Evolutionary conservation across 2,329 filamentous ascomycete species (phyloP).

Genomic region (Calonectria fujianensis): DNA sequence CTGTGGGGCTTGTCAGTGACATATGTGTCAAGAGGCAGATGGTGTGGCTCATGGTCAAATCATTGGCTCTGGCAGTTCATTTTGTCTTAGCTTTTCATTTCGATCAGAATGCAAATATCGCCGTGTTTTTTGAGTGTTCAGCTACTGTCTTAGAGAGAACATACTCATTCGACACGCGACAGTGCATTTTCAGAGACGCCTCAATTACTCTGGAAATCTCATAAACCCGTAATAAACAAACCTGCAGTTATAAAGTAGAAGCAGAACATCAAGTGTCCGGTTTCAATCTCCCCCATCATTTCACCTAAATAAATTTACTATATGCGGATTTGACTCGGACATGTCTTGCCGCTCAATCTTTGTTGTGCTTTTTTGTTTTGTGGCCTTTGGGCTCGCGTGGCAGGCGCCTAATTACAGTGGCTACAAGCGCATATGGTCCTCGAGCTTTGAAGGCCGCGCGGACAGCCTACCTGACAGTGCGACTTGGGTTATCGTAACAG

Average conservation of each 20-base stretch:
- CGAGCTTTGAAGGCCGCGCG: conserved; percentile 64
- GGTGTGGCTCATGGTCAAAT: not conserved
- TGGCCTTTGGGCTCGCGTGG: conserved; percentile 60
- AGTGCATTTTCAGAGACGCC: conserved; percentile 10
- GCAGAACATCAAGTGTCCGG: not conserved
- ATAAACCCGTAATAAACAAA: not conserved
- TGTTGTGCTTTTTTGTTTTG: conserved; percentile 53
- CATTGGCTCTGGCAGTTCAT: not conserved
- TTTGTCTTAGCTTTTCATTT: conserved; percentile 1
- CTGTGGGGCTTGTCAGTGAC: not conserved
- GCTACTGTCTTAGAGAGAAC: not conserved
- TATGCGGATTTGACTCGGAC: not conserved
- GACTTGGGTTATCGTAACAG: conserved; percentile 65
- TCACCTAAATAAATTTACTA: too few relatives aligned
- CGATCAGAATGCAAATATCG: not conserved
- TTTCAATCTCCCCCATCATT: not conserved
- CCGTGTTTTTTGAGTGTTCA: not conserved
- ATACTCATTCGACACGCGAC: not conserved
- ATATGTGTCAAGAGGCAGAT: not conserved
- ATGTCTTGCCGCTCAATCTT: conserved; percentile 47
- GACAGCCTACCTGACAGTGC: conserved; percentile 58
- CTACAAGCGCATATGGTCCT: conserved; percentile 65
- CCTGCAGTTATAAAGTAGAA: not conserved
- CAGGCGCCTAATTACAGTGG: conserved; percentile 63
- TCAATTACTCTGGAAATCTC: conserved; percentile 1